Conservation (phyloP, 2,329 filamentous ascomycete species). For the Hymenoscyphus repandus region DNA sequence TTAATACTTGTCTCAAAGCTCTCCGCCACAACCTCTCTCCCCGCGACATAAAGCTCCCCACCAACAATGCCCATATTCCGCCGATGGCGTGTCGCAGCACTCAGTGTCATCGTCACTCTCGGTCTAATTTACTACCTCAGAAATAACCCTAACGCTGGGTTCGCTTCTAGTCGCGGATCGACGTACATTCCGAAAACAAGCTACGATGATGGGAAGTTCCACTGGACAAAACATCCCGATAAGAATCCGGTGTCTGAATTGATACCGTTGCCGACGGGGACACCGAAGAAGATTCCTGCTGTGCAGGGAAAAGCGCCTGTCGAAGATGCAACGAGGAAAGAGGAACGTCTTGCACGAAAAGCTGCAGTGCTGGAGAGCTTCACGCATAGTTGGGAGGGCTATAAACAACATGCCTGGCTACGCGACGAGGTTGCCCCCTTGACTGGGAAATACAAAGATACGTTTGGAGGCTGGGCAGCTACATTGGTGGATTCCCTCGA, state of each 20-base stretch:
- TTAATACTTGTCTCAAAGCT: slow-evolving; percentile 8
- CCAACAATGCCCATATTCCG: slow-evolving; percentile 20
- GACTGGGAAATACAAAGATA: slow-evolving; percentile 61
- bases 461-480: slow-evolving; percentile 89
- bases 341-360: slow-evolving; percentile 20
- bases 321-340: slow-evolving; percentile 20
- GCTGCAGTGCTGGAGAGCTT: slow-evolving; percentile 29
- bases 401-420: slow-evolving; percentile 73
- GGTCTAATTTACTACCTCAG: slow-evolving; percentile 24
- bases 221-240: slow-evolving; percentile 30
- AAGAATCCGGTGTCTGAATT: slow-evolving; percentile 24
- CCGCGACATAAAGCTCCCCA: background rate
- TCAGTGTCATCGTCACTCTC: slow-evolving; percentile 20
- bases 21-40: background rate
- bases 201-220: slow-evolving; percentile 54
- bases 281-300: slow-evolving; percentile 22
- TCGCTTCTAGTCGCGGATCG: slow-evolving; percentile 18
- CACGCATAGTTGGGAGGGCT: slow-evolving; percentile 65
- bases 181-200: slow-evolving; percentile 8
- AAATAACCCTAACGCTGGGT: slow-evolving; percentile 18
- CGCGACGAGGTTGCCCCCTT: slow-evolving; percentile 82
- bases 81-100: slow-evolving; percentile 23
- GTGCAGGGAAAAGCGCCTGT: slow-evolving; percentile 22
- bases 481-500: slow-evolving; percentile 80
- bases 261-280: slow-evolving; percentile 26